Conservation (phyloP, 202 grass and related monocot genomes). For the Musa balbisiana region DNA sequence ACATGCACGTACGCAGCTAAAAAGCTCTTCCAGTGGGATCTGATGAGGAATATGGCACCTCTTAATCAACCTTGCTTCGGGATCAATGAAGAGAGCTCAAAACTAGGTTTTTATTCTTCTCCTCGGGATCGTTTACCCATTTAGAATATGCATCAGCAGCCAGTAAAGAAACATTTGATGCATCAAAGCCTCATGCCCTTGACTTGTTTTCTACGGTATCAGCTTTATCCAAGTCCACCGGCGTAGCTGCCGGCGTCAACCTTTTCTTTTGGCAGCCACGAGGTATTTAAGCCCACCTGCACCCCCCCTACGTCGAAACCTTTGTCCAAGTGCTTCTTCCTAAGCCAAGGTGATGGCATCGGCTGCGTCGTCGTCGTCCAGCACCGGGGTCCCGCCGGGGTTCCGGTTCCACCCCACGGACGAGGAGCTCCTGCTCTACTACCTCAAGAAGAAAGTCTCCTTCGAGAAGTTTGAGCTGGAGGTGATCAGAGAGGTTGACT, state of each 20-base stretch:
- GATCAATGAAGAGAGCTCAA: constrained; percentile 67
- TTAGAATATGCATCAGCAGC: constrained; percentile 46
- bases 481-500: constrained; percentile 86
- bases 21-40: neutral
- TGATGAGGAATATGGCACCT: neutral
- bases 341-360: constrained; percentile 37
- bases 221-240: constrained; percentile 58
- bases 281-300: constrained; percentile 15
- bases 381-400: constrained; percentile 87
- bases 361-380: constrained; percentile 46
- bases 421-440: constrained; percentile 89
- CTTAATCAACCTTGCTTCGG: constrained; percentile 53
- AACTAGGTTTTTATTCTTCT: constrained; percentile 30
- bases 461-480: constrained; percentile 98
- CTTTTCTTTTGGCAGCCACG: constrained; percentile 18
- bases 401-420: constrained; percentile 97
- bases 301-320: constrained; percentile 9
- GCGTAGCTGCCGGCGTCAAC: constrained; percentile 93
- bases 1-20: neutral
- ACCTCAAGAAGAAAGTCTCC: constrained; percentile 89
- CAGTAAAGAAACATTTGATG: constrained; percentile 22
- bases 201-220: constrained; percentile 64
- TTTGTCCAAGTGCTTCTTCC: constrained; percentile 24
- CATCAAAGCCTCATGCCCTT: constrained; percentile 40
- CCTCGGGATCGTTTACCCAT: constrained; percentile 87